Evolutionary conservation across 208 protist genomes (phyloP).

Genomic region (Jaenimonas drosophilae): DNA sequence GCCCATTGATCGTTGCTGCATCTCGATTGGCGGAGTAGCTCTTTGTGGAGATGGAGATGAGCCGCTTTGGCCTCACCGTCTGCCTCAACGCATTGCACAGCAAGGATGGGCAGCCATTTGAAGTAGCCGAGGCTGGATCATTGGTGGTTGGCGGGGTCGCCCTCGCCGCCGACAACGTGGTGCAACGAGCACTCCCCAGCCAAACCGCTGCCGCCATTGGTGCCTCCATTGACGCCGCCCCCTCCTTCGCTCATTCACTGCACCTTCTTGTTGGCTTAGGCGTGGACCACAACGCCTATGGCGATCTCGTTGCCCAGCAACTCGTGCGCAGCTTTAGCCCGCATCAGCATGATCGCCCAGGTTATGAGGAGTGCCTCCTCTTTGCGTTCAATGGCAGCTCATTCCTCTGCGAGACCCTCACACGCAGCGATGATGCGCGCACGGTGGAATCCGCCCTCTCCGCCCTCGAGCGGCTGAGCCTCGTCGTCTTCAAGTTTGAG

Average conservation of each 20-base stretch:
- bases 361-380: conserved; percentile 36
- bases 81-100: conserved; percentile 29
- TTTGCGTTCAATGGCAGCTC: conserved; percentile 37
- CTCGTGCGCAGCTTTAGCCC: neutral
- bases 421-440: conserved; percentile 6
- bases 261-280: conserved; percentile 1
- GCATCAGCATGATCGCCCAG: neutral
- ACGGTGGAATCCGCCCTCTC: conserved; percentile 2
- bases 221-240: neutral
- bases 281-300: conserved; percentile 1
- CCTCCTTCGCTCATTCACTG: neutral
- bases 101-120: conserved; percentile 7
- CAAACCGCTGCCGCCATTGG: conserved; percentile 1
- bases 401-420: conserved; percentile 16
- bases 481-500: conserved; percentile 29
- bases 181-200: conserved; percentile 3
- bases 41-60: too few species aligned
- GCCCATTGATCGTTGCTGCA: too few species aligned
- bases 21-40: too few species aligned
- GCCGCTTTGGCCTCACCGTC: conserved; percentile 26
- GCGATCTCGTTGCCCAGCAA: conserved; percentile 1
- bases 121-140: conserved; percentile 7
- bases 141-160: neutral
- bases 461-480: conserved; percentile 16
- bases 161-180: neutral